Conservation (phyloP, 495 filamentous ascomycete genomes). For the Xylaria bambusicola region DNA sequence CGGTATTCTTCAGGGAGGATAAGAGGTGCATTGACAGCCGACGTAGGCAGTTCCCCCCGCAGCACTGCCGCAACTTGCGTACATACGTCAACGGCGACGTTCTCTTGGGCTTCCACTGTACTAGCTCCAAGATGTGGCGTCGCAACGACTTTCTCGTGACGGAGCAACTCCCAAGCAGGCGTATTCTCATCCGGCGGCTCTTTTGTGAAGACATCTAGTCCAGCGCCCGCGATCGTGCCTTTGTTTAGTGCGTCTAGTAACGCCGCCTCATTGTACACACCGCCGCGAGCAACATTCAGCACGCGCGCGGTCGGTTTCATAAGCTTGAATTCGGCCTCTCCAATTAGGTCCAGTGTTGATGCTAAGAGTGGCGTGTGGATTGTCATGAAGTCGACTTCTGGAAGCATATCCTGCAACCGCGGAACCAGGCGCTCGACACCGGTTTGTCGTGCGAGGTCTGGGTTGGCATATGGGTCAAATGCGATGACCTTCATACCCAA, state of each 20-base stretch:
- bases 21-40: slow-evolving; percentile 71
- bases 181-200: slow-evolving; percentile 62
- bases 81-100: slow-evolving; percentile 73
- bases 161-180: slow-evolving; percentile 55
- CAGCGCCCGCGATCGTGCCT: slow-evolving; percentile 69
- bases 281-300: slow-evolving; percentile 72
- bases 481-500: slow-evolving; percentile 69
- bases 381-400: slow-evolving; percentile 68
- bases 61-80: slow-evolving; percentile 70
- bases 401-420: slow-evolving; percentile 57
- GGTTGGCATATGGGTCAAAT: slow-evolving; percentile 67
- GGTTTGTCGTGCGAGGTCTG: slow-evolving; percentile 57
- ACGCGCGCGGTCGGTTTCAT: slow-evolving; percentile 70
- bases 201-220: slow-evolving; percentile 71
- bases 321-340: slow-evolving; percentile 57
- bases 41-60: slow-evolving; percentile 64
- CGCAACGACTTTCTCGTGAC: slow-evolving; percentile 64
- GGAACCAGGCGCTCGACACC: slow-evolving; percentile 56
- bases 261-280: slow-evolving; percentile 71
- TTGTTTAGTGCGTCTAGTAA: slow-evolving; percentile 65
- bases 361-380: slow-evolving; percentile 75
- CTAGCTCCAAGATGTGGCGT: slow-evolving; percentile 74
- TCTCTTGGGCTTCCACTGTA: slow-evolving; percentile 77
- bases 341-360: slow-evolving; percentile 67
- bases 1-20: slow-evolving; percentile 73